phyloP scores from a whole-genome alignment of 768 basidiomycete species.

The Russula emetica region DNA sequence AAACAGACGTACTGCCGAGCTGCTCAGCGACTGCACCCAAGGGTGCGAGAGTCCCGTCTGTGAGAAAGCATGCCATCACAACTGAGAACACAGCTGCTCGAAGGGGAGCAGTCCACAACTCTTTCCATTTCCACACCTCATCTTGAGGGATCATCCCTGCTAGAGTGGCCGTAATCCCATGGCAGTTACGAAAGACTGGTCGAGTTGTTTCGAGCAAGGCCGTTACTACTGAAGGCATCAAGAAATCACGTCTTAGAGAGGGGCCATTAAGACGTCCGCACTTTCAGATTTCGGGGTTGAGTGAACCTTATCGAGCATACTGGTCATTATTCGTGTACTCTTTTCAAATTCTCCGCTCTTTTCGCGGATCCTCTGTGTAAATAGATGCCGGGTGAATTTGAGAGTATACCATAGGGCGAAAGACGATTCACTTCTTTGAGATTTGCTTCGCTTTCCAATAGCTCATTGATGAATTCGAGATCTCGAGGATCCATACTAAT shows the following conservation, averaged over 20 bases:
- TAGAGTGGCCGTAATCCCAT: slow-evolving; percentile 47
- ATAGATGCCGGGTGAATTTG: neutral
- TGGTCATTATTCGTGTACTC: slow-evolving; percentile 65
- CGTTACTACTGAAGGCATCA: slow-evolving; percentile 45
- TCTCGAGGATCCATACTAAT: slow-evolving; percentile 25
- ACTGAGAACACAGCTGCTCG: slow-evolving; percentile 63
- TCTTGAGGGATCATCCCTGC: slow-evolving; percentile 59
- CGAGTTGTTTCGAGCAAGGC: slow-evolving; percentile 52
- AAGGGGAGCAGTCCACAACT: slow-evolving; percentile 72
- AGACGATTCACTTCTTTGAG: slow-evolving; percentile 25
- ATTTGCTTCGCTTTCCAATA: slow-evolving; percentile 23
- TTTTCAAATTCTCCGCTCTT: slow-evolving; percentile 72
- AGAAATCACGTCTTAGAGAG: neutral
- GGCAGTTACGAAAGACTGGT: slow-evolving; percentile 54
- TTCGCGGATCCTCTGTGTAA: slow-evolving; percentile 69
- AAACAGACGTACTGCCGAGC: slow-evolving; percentile 58
- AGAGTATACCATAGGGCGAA: neutral
- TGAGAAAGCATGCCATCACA: slow-evolving; percentile 62
- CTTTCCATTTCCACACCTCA: slow-evolving; percentile 82
- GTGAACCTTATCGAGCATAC: slow-evolving; percentile 74
- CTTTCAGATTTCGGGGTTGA: slow-evolving; percentile 60
- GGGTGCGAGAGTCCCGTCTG: slow-evolving; percentile 54
- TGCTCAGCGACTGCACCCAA: slow-evolving; percentile 47
- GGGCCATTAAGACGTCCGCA: slow-evolving; percentile 35
- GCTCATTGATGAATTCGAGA: slow-evolving; percentile 22